Evolutionary conservation across 2,329 filamentous ascomycete genomes (phyloP).

Genomic region (Botrytis medusae): DNA sequence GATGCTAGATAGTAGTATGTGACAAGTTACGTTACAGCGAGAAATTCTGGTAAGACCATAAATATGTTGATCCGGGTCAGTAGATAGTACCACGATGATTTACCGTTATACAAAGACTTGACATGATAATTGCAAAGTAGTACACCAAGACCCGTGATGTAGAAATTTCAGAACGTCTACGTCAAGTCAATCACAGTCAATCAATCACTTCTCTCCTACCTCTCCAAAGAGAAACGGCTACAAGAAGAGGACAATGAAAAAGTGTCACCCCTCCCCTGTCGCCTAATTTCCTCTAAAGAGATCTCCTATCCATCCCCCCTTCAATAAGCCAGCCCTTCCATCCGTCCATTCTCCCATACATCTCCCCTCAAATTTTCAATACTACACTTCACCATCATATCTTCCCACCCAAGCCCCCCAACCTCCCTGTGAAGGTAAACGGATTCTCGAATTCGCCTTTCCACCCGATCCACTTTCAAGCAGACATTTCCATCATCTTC

Average conservation of each 20-base stretch:
- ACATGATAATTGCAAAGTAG: no score
- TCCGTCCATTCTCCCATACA: neutral
- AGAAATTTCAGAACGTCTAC: no score
- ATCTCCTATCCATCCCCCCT: neutral
- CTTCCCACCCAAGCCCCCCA: neutral
- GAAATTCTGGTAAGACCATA: no score
- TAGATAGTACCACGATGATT: no score
- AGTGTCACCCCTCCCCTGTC: neutral
- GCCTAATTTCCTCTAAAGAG: neutral
- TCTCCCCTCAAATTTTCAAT: neutral
- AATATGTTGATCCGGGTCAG: no score
- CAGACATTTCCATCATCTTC: neutral
- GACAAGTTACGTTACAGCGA: no score
- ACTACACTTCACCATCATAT: neutral
- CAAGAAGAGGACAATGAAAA: neutral
- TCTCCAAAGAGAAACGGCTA: no score
- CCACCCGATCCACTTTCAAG: neutral
- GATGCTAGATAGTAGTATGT: neutral
- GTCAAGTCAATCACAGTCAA: no score
- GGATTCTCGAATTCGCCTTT: neutral
- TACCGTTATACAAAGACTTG: no score
- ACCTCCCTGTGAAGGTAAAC: accelerated
- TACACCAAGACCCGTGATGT: no score
- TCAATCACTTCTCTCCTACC: no score
- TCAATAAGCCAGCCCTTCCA: neutral